Conservation (phyloP, 768 basidiomycete genomes). For the Calocybe indica region DNA sequence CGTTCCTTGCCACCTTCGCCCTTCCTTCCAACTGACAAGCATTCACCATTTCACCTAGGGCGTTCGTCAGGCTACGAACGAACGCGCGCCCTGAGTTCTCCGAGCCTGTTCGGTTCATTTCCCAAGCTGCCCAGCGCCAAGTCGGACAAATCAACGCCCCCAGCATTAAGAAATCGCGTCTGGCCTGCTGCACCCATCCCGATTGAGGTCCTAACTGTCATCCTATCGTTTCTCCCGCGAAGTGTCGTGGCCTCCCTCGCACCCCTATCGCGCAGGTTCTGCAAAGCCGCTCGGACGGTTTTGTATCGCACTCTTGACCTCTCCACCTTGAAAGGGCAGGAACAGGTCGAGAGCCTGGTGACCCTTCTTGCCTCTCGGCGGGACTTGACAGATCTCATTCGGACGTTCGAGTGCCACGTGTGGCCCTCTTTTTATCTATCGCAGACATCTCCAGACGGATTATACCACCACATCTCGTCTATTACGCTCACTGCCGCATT, state of each 20-base stretch:
- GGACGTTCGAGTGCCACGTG: conserved; percentile 30
- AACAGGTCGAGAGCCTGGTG: conserved; percentile 28
- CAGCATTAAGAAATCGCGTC: no score
- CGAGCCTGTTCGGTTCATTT: conserved; percentile 25
- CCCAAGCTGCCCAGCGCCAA: background rate
- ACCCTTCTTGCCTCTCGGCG: conserved; percentile 29
- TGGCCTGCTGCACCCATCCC: conserved; percentile 17
- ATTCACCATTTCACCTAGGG: conserved; percentile 11
- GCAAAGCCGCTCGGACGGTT: conserved; percentile 21
- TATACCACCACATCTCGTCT: conserved; percentile 1
- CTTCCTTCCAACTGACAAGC: conserved; percentile 13
- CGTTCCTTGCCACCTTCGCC: conserved; percentile 31
- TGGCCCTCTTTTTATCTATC: conserved; percentile 37
- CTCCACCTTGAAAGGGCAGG: conserved; percentile 17
- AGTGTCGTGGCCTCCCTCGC: conserved; percentile 21
- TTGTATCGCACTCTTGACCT: conserved; percentile 31
- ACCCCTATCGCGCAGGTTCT: conserved; percentile 26
- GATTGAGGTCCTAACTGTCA: conserved; percentile 23
- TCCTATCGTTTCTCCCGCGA: conserved; percentile 30
- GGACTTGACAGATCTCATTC: conserved; percentile 35
- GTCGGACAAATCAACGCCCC: no score
- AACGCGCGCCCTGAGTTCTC: conserved; percentile 30
- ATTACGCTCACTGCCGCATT: conserved; percentile 33
- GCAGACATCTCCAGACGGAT: background rate
- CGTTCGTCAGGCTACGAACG: conserved; percentile 10